A percentile compares a stretch with the other conserved stretches of the same genome.
Conservation (phyloP, 2,329 filamentous ascomycete genomes). For the Alternaria panax region DNA sequence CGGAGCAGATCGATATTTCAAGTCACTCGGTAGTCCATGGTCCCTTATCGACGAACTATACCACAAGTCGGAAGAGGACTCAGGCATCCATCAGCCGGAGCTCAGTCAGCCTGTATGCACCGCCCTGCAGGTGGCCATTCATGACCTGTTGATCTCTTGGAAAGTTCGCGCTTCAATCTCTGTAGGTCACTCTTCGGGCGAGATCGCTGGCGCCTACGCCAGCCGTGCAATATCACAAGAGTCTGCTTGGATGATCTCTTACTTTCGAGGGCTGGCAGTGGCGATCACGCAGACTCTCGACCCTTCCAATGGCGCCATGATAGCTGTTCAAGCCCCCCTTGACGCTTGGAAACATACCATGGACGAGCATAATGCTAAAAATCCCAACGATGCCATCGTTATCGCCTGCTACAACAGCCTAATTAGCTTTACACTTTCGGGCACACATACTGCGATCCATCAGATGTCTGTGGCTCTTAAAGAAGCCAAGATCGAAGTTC, state of each 20-base stretch:
- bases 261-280: slow-evolving; percentile 22
- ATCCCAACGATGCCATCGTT: slow-evolving; percentile 10
- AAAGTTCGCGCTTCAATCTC: slow-evolving; percentile 20
- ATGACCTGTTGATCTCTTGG: slow-evolving; percentile 25
- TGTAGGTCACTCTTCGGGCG: slow-evolving; percentile 45
- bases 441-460: slow-evolving; percentile 42
- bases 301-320: slow-evolving; percentile 38
- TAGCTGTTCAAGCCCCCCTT: slow-evolving; percentile 29
- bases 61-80: slow-evolving; percentile 5
- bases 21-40: slow-evolving; percentile 22
- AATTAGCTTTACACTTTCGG: slow-evolving; percentile 27
- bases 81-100: slow-evolving; percentile 21
- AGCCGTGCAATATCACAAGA: slow-evolving; percentile 17
- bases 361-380: slow-evolving; percentile 5
- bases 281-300: slow-evolving; percentile 48
- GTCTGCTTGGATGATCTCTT: slow-evolving; percentile 25
- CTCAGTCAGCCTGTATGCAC: slow-evolving; percentile 31
- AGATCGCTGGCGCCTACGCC: slow-evolving; percentile 45
- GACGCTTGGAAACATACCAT: slow-evolving; percentile 12
- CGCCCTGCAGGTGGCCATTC: slow-evolving; percentile 29
- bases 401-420: slow-evolving; percentile 49
- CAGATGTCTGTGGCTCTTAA: slow-evolving; percentile 42
- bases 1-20: slow-evolving; percentile 19
- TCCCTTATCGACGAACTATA: slow-evolving; percentile 21
- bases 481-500: slow-evolving; percentile 48